phyloP scores from a whole-genome alignment of 2,329 filamentous ascomycete genomes.

The Talaromyces albobiverticillius region DNA sequence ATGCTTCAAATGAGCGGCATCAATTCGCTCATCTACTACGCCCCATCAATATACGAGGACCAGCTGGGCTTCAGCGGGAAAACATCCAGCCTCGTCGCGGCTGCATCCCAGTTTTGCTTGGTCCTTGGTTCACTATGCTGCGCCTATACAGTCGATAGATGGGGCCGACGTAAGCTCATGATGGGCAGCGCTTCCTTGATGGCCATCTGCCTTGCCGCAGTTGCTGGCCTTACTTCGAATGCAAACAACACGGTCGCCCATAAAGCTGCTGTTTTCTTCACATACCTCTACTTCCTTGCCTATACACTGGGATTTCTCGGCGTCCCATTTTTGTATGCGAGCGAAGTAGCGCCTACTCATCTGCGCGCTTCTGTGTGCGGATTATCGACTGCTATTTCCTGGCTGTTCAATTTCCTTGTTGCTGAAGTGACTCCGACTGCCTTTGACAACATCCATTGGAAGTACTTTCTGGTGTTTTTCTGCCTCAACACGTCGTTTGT shows the following conservation, averaged over 20 bases:
- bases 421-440: slow-evolving; percentile 18
- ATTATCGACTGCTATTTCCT: slow-evolving; percentile 16
- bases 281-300: background rate
- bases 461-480: slow-evolving; percentile 18
- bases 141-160: background rate
- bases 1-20: no score
- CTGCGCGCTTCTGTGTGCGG: slow-evolving; percentile 16
- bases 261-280: background rate
- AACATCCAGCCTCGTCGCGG: background rate
- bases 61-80: background rate
- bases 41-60: no score
- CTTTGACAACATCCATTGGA: slow-evolving; percentile 16
- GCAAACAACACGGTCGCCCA: background rate
- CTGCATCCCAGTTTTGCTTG: background rate
- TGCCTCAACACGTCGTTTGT: background rate
- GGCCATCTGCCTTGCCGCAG: background rate
- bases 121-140: no score
- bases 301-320: background rate
- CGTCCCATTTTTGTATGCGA: background rate
- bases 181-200: background rate
- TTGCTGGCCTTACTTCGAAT: background rate
- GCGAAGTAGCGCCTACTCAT: background rate
- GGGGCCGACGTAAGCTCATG: background rate
- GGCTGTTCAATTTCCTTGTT: slow-evolving; percentile 20
- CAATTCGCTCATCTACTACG: no score